Conservation (phyloP, 106 monocot genomes). For the Phalaenopsis aphrodite region DNA sequence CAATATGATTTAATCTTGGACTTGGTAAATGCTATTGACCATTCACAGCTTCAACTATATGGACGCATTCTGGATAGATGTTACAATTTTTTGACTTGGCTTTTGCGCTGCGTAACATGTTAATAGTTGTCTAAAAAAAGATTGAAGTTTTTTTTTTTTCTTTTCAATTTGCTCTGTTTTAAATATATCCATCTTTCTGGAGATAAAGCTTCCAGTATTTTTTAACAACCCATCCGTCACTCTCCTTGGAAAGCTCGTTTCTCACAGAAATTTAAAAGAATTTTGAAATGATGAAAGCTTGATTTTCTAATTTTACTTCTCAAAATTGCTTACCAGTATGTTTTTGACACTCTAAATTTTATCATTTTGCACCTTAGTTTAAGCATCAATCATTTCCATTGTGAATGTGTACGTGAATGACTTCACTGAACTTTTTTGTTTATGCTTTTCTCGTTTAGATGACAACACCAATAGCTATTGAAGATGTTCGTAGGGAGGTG, state of each 20-base stretch:
- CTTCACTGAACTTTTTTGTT: neutral
- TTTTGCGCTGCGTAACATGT: neutral
- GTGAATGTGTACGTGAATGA: neutral
- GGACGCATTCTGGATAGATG: neutral
- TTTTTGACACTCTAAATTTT: neutral
- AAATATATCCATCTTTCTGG: neutral
- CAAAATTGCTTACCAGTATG: neutral
- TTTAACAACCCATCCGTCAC: neutral
- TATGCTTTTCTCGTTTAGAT: conserved; percentile 29
- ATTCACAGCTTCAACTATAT: neutral
- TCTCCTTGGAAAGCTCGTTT: neutral
- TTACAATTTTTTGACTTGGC: neutral
- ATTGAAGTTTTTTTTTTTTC: neutral
- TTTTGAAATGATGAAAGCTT: neutral
- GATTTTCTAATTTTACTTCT: neutral
- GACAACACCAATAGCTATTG: conserved; percentile 79
- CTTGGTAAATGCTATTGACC: neutral
- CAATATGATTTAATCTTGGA: neutral
- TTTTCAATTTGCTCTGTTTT: neutral
- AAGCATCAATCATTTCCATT: neutral
- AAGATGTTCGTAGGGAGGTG: conserved; percentile 83
- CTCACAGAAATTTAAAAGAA: conserved; percentile 2
- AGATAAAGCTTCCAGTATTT: neutral
- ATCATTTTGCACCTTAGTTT: neutral
- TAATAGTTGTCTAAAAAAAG: neutral